Evolutionary conservation across 1,284 basidiomycete species (phyloP), one percentile per base, ranked within the genome.

Genomic region (Puccinia triticina): DNA sequence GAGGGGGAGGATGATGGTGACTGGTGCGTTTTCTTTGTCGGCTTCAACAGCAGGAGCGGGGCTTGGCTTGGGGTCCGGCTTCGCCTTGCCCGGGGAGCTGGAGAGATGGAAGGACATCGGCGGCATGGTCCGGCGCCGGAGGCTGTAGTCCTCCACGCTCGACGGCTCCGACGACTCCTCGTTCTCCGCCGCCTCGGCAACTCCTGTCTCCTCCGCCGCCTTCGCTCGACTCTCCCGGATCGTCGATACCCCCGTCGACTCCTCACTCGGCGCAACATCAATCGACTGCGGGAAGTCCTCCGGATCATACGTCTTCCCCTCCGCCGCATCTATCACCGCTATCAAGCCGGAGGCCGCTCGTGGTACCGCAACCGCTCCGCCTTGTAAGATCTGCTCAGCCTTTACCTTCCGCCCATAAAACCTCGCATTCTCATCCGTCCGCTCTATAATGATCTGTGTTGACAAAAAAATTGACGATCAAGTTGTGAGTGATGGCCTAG

Each of bases 361-460:
- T 26, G 78, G 78, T 10, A 80, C 53, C 37, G 78, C 78, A 2
- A 73, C 78, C 26, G 67, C 66, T 40, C 78, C 78, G n/a, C 78
- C 78, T 57, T 73, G 66, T 32, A 80, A 59, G 32, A 80, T 53
- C 16, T 80, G 78, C 55, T 72, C 78, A 18, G 78, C 67, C 40
- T 72, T 72, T 23, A 80, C 67, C 34, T 72, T 71, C 37, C 78
- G 32, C 2, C 78, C 78, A 26, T 80, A 80, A 73, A 80, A 80
- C 55, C 66, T 80, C 21, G 78, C 53, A 72, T 80, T 80, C 37
- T 80, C 78, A n/a, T 73, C 78, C 34, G 66, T 43, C 21, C 55
- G 53, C 37, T 71, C 37, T 59, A 34, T 18, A 21, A 77, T 77
- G 11, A 69, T 64, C 76, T 77, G 5, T 46, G 1, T 29, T 21